Percentiles rank a stretch among this genome's conserved stretches.
Conservation (phyloP, 176 grass and related monocot species). For the Lolium multiflorum region DNA sequence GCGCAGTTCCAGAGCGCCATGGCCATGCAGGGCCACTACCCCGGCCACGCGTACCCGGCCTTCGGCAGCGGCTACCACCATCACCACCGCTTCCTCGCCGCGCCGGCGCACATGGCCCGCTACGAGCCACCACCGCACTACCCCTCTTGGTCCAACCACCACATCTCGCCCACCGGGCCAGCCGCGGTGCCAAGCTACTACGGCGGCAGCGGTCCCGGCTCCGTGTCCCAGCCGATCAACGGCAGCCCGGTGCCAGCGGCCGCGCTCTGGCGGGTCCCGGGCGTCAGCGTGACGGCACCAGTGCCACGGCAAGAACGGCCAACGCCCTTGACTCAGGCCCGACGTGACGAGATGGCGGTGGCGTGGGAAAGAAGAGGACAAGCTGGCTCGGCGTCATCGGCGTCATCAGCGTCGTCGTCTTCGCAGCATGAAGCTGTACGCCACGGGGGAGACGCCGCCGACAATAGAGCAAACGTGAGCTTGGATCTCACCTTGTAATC, state of each 20-base stretch:
- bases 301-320: conserved; percentile 49
- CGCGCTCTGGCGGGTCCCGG: conserved; percentile 60
- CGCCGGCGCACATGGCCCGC: conserved; percentile 35
- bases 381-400: conserved; percentile 38
- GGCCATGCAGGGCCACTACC: conserved; percentile 63
- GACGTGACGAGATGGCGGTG: conserved; percentile 51
- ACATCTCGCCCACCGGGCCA: background rate
- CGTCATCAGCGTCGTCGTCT: conserved; percentile 51
- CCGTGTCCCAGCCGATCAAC: conserved; percentile 69
- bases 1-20: conserved; percentile 87
- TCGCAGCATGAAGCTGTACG: conserved; percentile 51
- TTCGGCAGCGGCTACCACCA: conserved; percentile 55
- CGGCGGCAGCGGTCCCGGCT: conserved; percentile 57
- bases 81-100: conserved; percentile 41
- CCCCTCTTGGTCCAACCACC: conserved; percentile 64
- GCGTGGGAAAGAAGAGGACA: conserved; percentile 39
- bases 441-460: conserved; percentile 38
- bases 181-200: conserved; percentile 52
- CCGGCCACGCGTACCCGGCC: conserved; percentile 55
- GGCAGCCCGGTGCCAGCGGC: conserved; percentile 59
- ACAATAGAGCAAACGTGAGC: conserved; percentile 70
- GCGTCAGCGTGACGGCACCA: conserved; percentile 8
- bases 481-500: conserved; percentile 93
- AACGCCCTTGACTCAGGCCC: conserved; percentile 33
- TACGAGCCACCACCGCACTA: conserved; percentile 68